phyloP scores from a whole-genome alignment of 169 alveolate species.

The Hepatocystis sp. region DNA sequence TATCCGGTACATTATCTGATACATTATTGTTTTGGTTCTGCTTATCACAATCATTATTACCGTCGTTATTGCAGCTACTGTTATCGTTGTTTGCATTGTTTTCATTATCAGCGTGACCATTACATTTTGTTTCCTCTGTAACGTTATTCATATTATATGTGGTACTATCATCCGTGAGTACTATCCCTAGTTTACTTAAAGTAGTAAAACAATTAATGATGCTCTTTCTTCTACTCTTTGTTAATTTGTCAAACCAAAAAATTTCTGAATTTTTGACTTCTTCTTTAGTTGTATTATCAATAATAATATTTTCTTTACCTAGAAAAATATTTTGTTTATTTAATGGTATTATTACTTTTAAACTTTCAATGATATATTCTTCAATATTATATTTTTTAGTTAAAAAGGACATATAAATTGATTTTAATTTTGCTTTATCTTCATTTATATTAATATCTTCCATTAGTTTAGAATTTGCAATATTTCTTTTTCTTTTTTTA shows the following conservation, averaged over 20 bases:
- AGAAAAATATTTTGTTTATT: constrained; percentile 30
- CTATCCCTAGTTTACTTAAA: constrained; percentile 2
- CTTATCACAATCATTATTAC: not conserved
- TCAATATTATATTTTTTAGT: constrained; percentile 67
- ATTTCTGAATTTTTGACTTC: constrained; percentile 51
- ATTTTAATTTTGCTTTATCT: constrained; percentile 43
- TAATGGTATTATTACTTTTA: constrained; percentile 44
- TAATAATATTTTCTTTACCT: constrained; percentile 23
- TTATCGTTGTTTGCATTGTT: not conserved
- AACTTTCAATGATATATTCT: constrained; percentile 43
- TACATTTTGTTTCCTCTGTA: not conserved
- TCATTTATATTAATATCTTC: constrained; percentile 39
- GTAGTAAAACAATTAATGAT: constrained; percentile 47
- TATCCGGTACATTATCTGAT: not conserved
- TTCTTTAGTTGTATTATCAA: constrained; percentile 23
- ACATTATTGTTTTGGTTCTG: not conserved
- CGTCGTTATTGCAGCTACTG: not conserved
- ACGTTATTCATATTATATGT: not conserved
- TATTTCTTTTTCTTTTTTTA: constrained; percentile 29
- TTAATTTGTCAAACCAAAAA: constrained; percentile 57
- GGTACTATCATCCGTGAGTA: not conserved
- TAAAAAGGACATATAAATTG: constrained; percentile 44
- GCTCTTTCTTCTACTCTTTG: constrained; percentile 40
- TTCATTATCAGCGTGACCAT: not conserved
- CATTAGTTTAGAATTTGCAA: constrained; percentile 48